Conservation (phyloP, 1,284 basidiomycete species). For the Vanrija pseudolonga region DNA sequence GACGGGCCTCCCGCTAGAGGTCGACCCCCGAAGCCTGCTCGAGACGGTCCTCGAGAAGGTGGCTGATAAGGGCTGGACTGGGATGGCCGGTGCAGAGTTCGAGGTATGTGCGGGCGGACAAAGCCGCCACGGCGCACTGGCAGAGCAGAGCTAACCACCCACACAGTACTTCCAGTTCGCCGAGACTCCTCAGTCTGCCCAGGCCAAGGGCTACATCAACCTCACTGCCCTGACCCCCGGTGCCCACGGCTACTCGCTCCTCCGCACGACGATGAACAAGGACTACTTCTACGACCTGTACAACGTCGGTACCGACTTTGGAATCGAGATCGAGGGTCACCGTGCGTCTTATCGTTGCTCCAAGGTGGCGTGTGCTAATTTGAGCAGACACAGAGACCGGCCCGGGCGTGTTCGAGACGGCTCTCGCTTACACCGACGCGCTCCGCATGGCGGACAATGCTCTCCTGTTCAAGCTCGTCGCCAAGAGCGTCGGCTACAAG, state of each 20-base stretch:
- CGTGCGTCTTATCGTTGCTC: slow-evolving; percentile 57
- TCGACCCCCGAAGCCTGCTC: slow-evolving; percentile 81
- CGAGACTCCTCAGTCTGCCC: slow-evolving; percentile 72
- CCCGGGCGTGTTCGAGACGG: slow-evolving; percentile 86
- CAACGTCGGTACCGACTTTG: slow-evolving; percentile 69
- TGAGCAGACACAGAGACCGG: slow-evolving; percentile 87
- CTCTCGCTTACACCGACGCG: slow-evolving; percentile 81
- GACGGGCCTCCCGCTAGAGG: slow-evolving; percentile 67
- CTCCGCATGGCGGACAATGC: slow-evolving; percentile 91
- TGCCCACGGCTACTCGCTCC: slow-evolving; percentile 89
- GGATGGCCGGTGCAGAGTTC: slow-evolving; percentile 81
- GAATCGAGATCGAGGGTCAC: slow-evolving; percentile 83
- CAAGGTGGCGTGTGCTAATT: neutral
- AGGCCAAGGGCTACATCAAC: slow-evolving; percentile 71
- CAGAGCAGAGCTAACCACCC: neutral
- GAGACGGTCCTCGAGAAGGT: slow-evolving; percentile 57
- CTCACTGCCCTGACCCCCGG: slow-evolving; percentile 81
- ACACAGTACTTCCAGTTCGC: slow-evolving; percentile 91
- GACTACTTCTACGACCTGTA: slow-evolving; percentile 88
- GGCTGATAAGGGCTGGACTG: slow-evolving; percentile 55
- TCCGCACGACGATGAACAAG: slow-evolving; percentile 80
- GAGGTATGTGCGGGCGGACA: slow-evolving; percentile 63
- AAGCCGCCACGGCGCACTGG: neutral
- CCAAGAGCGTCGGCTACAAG: slow-evolving; percentile 88
- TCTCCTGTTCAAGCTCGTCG: slow-evolving; percentile 84